A percentile compares a stretch with the other conserved stretches of the same genome.
Evolutionary conservation across 2,329 filamentous ascomycete genomes (phyloP).

Genomic region (Venturia nashicola): DNA sequence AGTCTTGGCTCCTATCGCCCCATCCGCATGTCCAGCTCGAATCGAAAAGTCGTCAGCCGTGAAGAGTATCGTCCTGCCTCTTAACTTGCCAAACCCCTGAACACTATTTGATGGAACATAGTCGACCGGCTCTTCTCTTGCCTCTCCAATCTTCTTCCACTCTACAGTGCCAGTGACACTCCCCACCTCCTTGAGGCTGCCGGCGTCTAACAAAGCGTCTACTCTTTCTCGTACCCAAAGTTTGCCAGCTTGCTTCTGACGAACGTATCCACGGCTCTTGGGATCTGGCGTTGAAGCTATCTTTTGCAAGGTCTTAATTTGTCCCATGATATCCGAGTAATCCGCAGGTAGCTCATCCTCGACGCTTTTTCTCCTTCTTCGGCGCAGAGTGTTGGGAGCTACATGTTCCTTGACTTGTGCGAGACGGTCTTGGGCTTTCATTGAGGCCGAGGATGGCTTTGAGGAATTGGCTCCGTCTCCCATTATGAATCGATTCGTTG

Average conservation of each 20-base stretch:
- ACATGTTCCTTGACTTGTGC: slow-evolving; percentile 36
- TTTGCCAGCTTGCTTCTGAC: slow-evolving; percentile 52
- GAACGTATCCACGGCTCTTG: slow-evolving; percentile 44
- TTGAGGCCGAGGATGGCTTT: background rate
- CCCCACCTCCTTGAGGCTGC: slow-evolving; percentile 47
- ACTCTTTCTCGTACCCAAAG: slow-evolving; percentile 53
- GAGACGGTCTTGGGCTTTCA: slow-evolving; percentile 25
- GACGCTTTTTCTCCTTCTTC: slow-evolving; percentile 19
- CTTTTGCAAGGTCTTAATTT: slow-evolving; percentile 38
- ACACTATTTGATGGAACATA: slow-evolving; percentile 50
- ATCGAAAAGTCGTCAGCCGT: slow-evolving; percentile 55
- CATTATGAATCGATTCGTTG: background rate
- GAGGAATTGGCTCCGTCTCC: background rate
- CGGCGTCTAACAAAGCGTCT: slow-evolving; percentile 42
- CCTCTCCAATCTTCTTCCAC: slow-evolving; percentile 39
- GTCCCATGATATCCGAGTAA: slow-evolving; percentile 48
- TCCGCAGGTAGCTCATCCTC: slow-evolving; percentile 41
- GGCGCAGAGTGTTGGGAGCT: slow-evolving; percentile 16
- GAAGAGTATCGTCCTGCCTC: slow-evolving; percentile 43
- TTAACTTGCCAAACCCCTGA: slow-evolving; percentile 41
- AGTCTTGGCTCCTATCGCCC: slow-evolving; percentile 45
- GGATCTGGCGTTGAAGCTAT: slow-evolving; percentile 44
- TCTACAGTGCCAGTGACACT: slow-evolving; percentile 46
- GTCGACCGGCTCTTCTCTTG: slow-evolving; percentile 34
- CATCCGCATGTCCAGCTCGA: slow-evolving; percentile 52